Percentiles rank a stretch among this genome's conserved stretches.
Evolutionary conservation across 805 yeast species (phyloP).

Genomic region (Metschnikowia amazonensis): DNA sequence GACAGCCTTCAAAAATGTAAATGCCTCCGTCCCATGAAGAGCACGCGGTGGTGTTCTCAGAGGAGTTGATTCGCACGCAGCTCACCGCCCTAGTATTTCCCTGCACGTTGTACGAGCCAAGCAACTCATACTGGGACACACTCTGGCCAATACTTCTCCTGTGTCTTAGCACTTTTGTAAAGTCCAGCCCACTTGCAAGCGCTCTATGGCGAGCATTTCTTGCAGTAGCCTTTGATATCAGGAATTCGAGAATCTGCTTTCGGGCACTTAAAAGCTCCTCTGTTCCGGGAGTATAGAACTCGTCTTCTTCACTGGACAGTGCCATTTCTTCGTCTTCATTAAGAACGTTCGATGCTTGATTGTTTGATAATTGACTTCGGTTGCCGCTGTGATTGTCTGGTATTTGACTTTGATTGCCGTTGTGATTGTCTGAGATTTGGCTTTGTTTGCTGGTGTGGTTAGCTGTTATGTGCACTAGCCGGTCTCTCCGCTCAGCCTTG

Average conservation of each 20-base stretch:
- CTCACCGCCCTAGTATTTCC: slow-evolving; percentile 67
- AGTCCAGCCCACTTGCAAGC: slow-evolving; percentile 28
- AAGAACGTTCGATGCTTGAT: slow-evolving; percentile 2
- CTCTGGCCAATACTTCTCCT: slow-evolving; percentile 42
- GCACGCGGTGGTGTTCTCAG: slow-evolving; percentile 44
- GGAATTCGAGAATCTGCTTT: slow-evolving; percentile 44
- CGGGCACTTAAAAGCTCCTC: slow-evolving; percentile 52
- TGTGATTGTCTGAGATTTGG: no score
- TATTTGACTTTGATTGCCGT: no score
- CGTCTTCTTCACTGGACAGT: slow-evolving; percentile 44
- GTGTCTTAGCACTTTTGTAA: slow-evolving; percentile 40
- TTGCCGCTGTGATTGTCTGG: no score
- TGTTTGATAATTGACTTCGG: no score
- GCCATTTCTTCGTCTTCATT: slow-evolving; percentile 13
- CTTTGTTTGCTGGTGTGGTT: no score
- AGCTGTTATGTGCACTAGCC: slow-evolving; percentile 47
- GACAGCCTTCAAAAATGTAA: slow-evolving; percentile 35
- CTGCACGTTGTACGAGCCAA: slow-evolving; percentile 64
- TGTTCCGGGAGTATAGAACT: slow-evolving; percentile 80
- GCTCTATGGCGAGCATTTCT: slow-evolving; percentile 38
- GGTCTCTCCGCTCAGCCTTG: slow-evolving; percentile 53
- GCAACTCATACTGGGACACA: slow-evolving; percentile 38
- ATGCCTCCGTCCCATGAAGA: slow-evolving; percentile 86
- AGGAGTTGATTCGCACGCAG: slow-evolving; percentile 43
- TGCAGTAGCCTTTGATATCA: slow-evolving; percentile 44